These are phyloP conservation scores for Pholiota molesta DNA, from an alignment of 768 basidiomycete species.

Conservation along the genomic window DNA sequence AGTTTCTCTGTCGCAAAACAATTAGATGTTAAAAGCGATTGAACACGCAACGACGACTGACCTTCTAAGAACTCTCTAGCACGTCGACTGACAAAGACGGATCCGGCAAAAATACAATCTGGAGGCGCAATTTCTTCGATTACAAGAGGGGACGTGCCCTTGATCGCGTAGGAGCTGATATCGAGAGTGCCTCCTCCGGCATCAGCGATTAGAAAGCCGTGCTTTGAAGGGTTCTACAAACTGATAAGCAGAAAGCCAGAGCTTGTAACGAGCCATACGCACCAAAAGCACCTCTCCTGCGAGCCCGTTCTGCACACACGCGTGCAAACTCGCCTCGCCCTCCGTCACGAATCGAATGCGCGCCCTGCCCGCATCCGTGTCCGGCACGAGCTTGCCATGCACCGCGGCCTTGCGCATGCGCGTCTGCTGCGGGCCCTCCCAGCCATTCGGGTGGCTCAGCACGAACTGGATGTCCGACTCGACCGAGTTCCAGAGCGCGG, in stretches of 20 bases:
- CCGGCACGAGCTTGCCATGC: constrained; percentile 71
- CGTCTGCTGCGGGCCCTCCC: constrained; percentile 79
- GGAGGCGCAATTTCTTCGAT: constrained; percentile 86
- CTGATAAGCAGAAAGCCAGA: background rate
- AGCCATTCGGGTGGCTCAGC: constrained; percentile 80
- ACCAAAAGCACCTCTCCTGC: constrained; percentile 80
- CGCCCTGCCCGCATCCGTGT: constrained; percentile 72
- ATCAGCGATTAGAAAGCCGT: constrained; percentile 80
- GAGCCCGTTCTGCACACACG: constrained; percentile 76
- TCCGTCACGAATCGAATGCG: constrained; percentile 82
- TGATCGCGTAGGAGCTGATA: constrained; percentile 79
- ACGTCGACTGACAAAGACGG: constrained; percentile 79
- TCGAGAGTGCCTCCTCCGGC: constrained; percentile 84
- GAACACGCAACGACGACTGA: constrained; percentile 25
- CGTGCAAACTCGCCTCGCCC: constrained; percentile 83
- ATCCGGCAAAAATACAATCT: constrained; percentile 83
- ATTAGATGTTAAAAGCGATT: constrained; percentile 1
- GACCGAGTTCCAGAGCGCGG: constrained; percentile 68
- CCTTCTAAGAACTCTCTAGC: constrained; percentile 76
- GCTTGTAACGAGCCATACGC: constrained; percentile 21
- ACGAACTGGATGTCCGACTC: constrained; percentile 75
- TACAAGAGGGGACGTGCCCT: constrained; percentile 66
- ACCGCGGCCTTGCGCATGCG: constrained; percentile 78
- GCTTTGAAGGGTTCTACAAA: constrained; percentile 66
- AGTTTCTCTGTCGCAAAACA: constrained; percentile 58